phyloP scores from a whole-genome alignment of 495 filamentous ascomycete genomes.

The Staphylotrichum longicolle region DNA sequence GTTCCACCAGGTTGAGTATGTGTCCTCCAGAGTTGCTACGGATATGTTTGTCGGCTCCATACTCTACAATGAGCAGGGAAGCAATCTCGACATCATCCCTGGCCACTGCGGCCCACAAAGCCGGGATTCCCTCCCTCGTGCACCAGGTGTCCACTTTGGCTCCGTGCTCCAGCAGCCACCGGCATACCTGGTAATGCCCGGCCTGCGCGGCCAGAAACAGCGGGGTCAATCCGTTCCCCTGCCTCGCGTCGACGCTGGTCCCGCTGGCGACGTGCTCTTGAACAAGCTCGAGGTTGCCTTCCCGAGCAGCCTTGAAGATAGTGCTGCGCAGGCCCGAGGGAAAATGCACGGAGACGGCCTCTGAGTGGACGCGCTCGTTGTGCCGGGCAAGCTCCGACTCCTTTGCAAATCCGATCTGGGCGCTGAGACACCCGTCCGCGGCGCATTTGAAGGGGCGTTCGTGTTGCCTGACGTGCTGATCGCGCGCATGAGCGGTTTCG shows the following conservation, averaged over 20 bases:
- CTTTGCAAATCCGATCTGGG: slow-evolving; percentile 1
- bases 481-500: background rate
- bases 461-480: background rate
- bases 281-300: background rate
- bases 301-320: background rate
- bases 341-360: background rate
- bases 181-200: slow-evolving; percentile 2
- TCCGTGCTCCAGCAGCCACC: background rate
- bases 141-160: background rate
- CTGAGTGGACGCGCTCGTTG: slow-evolving; percentile 1
- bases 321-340: background rate
- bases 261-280: background rate
- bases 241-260: background rate
- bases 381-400: background rate
- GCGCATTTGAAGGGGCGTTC: slow-evolving; percentile 5
- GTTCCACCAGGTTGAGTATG: no score
- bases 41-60: background rate
- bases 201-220: background rate
- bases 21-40: background rate
- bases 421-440: background rate
- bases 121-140: background rate
- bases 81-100: background rate
- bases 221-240: background rate
- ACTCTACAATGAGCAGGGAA: background rate
- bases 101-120: background rate